Percentiles rank a stretch among this genome's conserved stretches.
Conservation (phyloP, 1,139 yeast species). For the Barnettozyma hawaiiensis region DNA sequence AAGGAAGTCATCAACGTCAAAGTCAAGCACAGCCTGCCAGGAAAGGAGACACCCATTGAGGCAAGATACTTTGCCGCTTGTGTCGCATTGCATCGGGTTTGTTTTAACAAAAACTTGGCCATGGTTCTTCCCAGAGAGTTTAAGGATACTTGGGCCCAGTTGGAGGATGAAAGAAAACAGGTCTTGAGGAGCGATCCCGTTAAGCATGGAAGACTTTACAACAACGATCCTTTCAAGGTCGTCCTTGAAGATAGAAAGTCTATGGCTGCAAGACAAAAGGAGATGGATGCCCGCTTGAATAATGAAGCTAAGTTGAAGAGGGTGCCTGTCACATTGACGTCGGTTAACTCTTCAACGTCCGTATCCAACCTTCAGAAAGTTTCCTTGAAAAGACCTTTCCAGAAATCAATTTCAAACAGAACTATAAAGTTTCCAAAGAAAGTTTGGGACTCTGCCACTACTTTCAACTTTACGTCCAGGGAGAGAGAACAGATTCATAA, state of each 20-base stretch:
- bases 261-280: constrained; percentile 40
- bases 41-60: constrained; percentile 65
- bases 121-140: constrained; percentile 85
- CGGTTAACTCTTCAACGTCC: constrained; percentile 9
- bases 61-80: constrained; percentile 92
- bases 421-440: constrained; percentile 45
- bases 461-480: constrained; percentile 34
- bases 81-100: constrained; percentile 72
- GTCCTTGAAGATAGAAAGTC: constrained; percentile 47
- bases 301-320: constrained; percentile 32
- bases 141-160: constrained; percentile 66
- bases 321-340: constrained; percentile 39
- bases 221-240: constrained; percentile 67
- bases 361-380: neutral
- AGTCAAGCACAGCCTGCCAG: constrained; percentile 37
- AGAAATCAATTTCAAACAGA: constrained; percentile 7
- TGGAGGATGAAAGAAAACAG: constrained; percentile 53
- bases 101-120: constrained; percentile 75
- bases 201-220: constrained; percentile 49
- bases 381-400: neutral
- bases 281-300: constrained; percentile 34
- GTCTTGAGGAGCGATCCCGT: constrained; percentile 40
- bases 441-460: constrained; percentile 61
- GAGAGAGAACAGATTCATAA: constrained; percentile 49
- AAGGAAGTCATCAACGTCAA: constrained; percentile 55